These are phyloP conservation scores for Ormosia semicastrata DNA, from an alignment of 306 rosid species.

Conservation along the genomic window DNA sequence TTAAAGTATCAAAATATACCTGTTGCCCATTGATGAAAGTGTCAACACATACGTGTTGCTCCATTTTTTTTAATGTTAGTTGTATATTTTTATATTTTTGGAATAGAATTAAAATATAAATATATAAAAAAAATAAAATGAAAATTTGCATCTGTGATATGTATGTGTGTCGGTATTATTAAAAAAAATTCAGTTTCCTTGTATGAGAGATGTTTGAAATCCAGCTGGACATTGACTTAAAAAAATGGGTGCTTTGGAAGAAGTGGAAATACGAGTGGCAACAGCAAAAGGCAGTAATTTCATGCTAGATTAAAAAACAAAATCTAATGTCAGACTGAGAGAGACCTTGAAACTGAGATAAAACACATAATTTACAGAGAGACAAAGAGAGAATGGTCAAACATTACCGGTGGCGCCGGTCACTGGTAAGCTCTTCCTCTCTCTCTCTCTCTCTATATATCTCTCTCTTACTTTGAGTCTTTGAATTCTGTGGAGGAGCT, in stretches of 20 bases:
- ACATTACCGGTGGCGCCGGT: conserved; percentile 78
- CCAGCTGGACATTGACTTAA: not conserved
- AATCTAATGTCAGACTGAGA: not conserved
- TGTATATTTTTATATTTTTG: too few relatives aligned
- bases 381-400: conserved; percentile 54
- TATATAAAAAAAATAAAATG: too few relatives aligned
- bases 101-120: too few relatives aligned
- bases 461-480: conserved; percentile 24
- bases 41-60: too few relatives aligned
- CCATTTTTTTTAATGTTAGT: too few relatives aligned
- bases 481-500: conserved; percentile 40
- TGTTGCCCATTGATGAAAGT: too few relatives aligned
- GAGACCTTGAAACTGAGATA: conserved; percentile 20
- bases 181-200: too few relatives aligned
- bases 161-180: too few relatives aligned
- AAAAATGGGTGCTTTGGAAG: not conserved
- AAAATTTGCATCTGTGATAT: too few relatives aligned
- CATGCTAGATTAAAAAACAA: not conserved
- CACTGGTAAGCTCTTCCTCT: conserved; percentile 38
- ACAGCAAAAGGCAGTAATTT: not conserved
- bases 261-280: not conserved
- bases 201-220: too few relatives aligned
- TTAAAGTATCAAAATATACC: too few relatives aligned
- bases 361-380: conserved; percentile 39
- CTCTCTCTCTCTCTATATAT: not conserved